Conservation (phyloP, 139 green algal species). For the Ulvella scutata region DNA sequence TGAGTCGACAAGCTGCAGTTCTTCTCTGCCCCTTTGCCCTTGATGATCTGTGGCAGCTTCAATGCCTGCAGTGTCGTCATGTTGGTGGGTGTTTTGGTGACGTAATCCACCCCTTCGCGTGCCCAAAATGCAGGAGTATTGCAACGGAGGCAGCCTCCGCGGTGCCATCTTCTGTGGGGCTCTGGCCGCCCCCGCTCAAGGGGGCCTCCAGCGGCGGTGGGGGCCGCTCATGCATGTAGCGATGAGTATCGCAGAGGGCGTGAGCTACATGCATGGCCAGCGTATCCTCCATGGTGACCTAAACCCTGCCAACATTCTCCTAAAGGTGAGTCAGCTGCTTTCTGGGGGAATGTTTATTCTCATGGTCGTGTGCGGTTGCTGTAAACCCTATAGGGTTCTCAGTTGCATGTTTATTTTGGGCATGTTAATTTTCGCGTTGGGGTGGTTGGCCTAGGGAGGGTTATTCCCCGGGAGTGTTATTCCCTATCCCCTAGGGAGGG, state of each 20-base stretch:
- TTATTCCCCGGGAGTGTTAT: too few relatives aligned
- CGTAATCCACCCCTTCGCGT: neutral
- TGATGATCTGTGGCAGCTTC: neutral
- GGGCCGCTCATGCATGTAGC: neutral
- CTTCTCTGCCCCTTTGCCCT: neutral
- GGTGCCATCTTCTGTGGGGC: neutral
- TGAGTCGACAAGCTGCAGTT: too few relatives aligned
- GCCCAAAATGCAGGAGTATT: neutral
- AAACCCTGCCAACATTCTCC: neutral
- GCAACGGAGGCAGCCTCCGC: neutral
- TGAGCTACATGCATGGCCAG: neutral
- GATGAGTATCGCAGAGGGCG: neutral
- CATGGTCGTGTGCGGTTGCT: neutral
- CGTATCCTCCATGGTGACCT: neutral
- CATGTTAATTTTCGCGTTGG: too few relatives aligned
- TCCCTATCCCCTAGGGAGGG: too few relatives aligned
- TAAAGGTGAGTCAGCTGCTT: neutral
- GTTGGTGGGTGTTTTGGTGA: neutral
- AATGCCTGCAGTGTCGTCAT: neutral
- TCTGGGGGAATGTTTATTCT: neutral
- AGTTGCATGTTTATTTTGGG: too few relatives aligned
- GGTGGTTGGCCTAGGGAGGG: too few relatives aligned
- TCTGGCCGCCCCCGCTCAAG: neutral
- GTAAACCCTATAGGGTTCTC: neutral
- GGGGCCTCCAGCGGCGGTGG: neutral